phyloP scores from a whole-genome alignment of 306 rosid genomes.

The Corylus avellana region DNA sequence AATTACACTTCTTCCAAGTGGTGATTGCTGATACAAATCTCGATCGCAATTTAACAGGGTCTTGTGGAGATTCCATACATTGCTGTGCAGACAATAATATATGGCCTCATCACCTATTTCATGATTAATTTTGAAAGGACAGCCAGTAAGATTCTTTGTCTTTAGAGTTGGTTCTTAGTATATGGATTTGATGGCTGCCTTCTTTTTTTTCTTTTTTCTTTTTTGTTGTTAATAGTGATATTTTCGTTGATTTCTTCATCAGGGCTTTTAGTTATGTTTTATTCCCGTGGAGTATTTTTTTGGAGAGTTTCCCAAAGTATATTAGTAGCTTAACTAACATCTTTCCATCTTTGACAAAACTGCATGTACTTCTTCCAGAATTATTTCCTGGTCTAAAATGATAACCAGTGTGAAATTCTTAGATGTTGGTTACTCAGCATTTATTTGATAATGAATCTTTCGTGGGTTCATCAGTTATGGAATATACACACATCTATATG shows the following conservation, averaged over 20 bases:
- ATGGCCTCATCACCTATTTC: constrained; percentile 74
- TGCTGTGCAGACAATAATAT: constrained; percentile 64
- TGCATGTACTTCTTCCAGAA: too few species aligned
- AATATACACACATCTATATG: too few species aligned
- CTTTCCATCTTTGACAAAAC: too few species aligned
- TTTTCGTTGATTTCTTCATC: neutral
- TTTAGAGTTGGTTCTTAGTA: neutral
- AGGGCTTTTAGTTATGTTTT: neutral
- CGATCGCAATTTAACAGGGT: constrained; percentile 53
- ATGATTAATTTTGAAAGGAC: constrained; percentile 78
- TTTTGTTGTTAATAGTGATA: neutral
- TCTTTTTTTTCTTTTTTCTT: neutral
- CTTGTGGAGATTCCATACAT: constrained; percentile 90
- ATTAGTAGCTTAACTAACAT: too few species aligned
- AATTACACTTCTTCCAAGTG: constrained; percentile 4
- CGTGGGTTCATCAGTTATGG: neutral
- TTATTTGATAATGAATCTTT: neutral
- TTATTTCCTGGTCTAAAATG: too few species aligned
- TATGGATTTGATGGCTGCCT: neutral
- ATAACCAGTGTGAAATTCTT: neutral
- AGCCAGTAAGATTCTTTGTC: constrained; percentile 37
- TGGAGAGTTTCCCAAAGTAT: too few species aligned
- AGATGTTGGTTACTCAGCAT: neutral
- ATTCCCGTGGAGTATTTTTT: too few species aligned
- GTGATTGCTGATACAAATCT: neutral